phyloP scores from a whole-genome alignment of 2,329 filamentous ascomycete genomes.

The Lachnellula hyalina region DNA sequence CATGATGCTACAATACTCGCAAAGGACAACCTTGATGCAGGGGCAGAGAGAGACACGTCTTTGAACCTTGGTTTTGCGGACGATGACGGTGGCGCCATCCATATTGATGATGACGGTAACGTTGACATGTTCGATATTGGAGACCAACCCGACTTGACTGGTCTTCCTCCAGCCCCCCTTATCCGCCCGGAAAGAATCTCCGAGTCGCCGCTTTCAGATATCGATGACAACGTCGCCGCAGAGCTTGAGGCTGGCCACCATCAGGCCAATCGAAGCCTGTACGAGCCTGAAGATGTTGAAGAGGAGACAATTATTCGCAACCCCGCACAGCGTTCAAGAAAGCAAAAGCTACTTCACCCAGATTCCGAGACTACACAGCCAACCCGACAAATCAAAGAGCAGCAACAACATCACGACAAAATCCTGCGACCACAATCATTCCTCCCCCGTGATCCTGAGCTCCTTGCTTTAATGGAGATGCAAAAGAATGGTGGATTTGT shows the following conservation, averaged over 20 bases:
- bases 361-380: conserved; percentile 74
- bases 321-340: conserved; percentile 69
- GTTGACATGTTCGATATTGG: conserved; percentile 57
- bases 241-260: conserved; percentile 50
- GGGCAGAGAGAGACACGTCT: conserved; percentile 49
- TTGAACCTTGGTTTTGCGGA: conserved; percentile 46
- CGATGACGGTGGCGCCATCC: conserved; percentile 44
- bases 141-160: conserved; percentile 49
- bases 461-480: conserved; percentile 85
- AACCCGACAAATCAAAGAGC: conserved; percentile 73
- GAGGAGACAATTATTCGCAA: conserved; percentile 56
- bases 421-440: conserved; percentile 81
- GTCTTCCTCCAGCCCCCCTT: conserved; percentile 43
- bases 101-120: conserved; percentile 61
- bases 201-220: conserved; percentile 65
- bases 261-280: conserved; percentile 48
- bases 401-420: conserved; percentile 78
- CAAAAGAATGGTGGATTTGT: conserved; percentile 90
- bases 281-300: conserved; percentile 52
- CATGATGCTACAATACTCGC: conserved; percentile 50
- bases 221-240: conserved; percentile 57
- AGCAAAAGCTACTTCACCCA: conserved; percentile 75
- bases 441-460: conserved; percentile 78
- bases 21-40: conserved; percentile 48
- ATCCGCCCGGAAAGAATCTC: conserved; percentile 57